Evolutionary conservation across 129 eudicot species (phyloP).

Genomic region (Smallanthus sonchifolius): DNA sequence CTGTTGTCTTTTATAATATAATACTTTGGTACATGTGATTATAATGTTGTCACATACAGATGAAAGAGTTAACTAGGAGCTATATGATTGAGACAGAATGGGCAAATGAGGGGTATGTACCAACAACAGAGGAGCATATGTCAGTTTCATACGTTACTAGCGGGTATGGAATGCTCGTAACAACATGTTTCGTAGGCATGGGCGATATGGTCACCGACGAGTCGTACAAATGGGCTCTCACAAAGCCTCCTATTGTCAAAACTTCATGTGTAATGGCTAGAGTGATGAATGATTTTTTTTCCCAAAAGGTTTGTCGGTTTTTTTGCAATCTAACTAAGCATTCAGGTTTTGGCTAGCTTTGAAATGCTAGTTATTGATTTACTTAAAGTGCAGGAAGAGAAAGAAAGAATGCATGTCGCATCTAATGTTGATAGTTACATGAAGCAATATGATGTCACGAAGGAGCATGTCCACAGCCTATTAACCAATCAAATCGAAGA

Average conservation of each 20-base stretch:
- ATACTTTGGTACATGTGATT: too few species aligned
- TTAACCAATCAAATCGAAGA: too few species aligned
- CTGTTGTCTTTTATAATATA: too few species aligned
- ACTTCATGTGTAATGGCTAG: conserved; percentile 11
- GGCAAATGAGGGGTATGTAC: conserved; percentile 14
- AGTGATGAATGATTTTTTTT: conserved; percentile 28
- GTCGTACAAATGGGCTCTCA: conserved; percentile 17
- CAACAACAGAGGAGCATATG: conserved; percentile 18
- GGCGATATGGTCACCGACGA: conserved; percentile 7
- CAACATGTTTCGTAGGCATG: conserved; percentile 15
- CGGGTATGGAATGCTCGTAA: neutral
- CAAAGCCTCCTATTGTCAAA: conserved; percentile 1
- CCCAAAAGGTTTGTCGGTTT: conserved; percentile 15
- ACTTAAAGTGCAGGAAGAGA: conserved; percentile 17
- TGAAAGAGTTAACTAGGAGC: conserved; percentile 1
- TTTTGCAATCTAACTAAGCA: too few species aligned
- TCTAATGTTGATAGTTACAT: conserved; percentile 35
- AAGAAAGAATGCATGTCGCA: conserved; percentile 32
- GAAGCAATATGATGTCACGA: conserved; percentile 19
- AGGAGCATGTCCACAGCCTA: conserved; percentile 12
- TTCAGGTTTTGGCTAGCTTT: too few species aligned
- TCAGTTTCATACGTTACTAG: neutral
- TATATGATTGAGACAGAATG: conserved; percentile 21
- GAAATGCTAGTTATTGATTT: neutral
- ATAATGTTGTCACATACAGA: neutral